Evolutionary conservation across 2,329 filamentous ascomycete species (phyloP).

Genomic region (Thielaviopsis euricoi): DNA sequence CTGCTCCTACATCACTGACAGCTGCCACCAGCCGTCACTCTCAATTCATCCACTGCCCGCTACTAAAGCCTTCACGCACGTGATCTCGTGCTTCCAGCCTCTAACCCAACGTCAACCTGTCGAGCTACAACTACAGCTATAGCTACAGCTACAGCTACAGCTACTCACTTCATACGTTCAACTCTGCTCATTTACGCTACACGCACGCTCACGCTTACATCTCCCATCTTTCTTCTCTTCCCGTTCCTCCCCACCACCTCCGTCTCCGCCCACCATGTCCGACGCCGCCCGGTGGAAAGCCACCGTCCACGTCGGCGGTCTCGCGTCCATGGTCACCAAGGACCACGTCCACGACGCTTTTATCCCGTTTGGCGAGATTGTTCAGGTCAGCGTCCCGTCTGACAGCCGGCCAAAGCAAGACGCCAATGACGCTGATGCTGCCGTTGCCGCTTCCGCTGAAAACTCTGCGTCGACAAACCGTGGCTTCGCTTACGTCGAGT

Average conservation of each 20-base stretch:
- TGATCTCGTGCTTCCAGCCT: neutral
- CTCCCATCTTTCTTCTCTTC: neutral
- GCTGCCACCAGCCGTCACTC: neutral
- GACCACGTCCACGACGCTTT: conserved; percentile 77
- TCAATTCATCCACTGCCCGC: no score
- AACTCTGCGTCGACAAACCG: conserved; percentile 60
- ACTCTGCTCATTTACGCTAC: neutral
- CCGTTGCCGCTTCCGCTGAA: neutral
- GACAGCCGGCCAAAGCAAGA: conserved; percentile 54
- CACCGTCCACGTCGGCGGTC: conserved; percentile 81
- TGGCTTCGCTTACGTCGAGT: conserved; percentile 95
- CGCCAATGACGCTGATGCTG: neutral
- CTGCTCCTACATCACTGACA: neutral
- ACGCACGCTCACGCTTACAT: neutral
- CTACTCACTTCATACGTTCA: neutral
- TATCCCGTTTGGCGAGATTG: conserved; percentile 90
- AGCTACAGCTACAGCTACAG: neutral
- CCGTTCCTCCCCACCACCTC: neutral
- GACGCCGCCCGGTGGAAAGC: conserved; percentile 73
- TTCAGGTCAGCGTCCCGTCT: conserved; percentile 79
- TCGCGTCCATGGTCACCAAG: conserved; percentile 61
- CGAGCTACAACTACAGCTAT: neutral
- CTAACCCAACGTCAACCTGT: no score
- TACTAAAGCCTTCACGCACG: neutral
- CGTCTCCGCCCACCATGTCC: conserved; percentile 40